Conservation (phyloP, 768 basidiomycete genomes). For the Sporobolomyces pararoseus region DNA sequence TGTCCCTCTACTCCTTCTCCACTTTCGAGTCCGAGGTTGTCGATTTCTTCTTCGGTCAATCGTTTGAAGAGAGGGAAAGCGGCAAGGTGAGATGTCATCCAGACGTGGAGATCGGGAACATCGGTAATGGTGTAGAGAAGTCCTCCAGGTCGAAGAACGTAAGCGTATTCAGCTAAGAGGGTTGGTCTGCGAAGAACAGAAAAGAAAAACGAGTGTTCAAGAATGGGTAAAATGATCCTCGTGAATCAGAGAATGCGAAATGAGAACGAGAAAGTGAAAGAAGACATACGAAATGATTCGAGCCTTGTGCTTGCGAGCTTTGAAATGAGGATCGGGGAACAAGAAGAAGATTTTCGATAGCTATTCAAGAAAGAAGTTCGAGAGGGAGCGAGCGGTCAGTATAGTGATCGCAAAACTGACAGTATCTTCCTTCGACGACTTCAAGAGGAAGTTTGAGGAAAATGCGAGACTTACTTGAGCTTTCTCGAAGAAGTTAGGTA, state of each 20-base stretch:
- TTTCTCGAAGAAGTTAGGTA: conserved; percentile 90
- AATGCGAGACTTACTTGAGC: conserved; percentile 57
- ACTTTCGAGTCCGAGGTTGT: conserved; percentile 61
- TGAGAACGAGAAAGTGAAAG: neutral
- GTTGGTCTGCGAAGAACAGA: conserved; percentile 58
- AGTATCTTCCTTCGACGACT: too few species aligned
- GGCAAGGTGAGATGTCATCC: conserved; percentile 89
- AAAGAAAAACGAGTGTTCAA: neutral
- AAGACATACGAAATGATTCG: conserved; percentile 75
- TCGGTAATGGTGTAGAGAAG: conserved; percentile 98
- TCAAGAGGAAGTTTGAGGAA: neutral
- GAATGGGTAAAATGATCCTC: too few species aligned
- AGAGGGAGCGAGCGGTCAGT: too few species aligned
- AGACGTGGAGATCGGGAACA: conserved; percentile 84
- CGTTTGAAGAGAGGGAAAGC: conserved; percentile 81
- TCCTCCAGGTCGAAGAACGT: conserved; percentile 84
- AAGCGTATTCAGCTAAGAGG: conserved; percentile 95
- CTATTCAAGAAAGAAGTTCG: too few species aligned
- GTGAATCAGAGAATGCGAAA: too few species aligned
- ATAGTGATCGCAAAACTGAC: too few species aligned
- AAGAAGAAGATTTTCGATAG: conserved; percentile 92
- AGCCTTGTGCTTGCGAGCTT: conserved; percentile 95
- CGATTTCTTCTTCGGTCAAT: conserved; percentile 69
- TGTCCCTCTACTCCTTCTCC: conserved; percentile 61
- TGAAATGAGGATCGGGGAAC: conserved; percentile 99